Base-by-base conservation (phyloP, 441 rosid genomes). In the Syzygium syzygioides region DNA sequence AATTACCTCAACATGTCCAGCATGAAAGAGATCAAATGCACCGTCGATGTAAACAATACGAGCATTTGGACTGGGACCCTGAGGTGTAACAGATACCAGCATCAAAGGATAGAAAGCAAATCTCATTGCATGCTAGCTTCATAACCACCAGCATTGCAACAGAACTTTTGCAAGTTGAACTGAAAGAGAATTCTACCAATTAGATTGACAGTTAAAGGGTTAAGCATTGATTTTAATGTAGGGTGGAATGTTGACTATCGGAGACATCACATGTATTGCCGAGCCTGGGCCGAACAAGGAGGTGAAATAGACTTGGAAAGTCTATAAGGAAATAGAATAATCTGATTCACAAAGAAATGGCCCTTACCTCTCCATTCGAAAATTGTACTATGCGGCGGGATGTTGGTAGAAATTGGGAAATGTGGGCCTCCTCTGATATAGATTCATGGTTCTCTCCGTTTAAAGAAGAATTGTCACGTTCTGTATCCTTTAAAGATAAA, bases 1-100 rank as follows among this genome's bases (percentile, higher is more conserved):
- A 53, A 50, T 60, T 79, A 98, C 99, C 99, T 98, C 98, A 34
- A 97, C 99, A 90, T 98, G 99, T 89, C 99, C 99, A 79, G 99
- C 99, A 92, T 98, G 99, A 90, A 98, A 98, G 54, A 90, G 91
- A 90, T 90, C 91, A 83, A 90, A 90, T 62, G 91, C 91, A 32
- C 91, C 91, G 14, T 98, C 99, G 85, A 98, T 97, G 91, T 97
- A 98, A 48, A 98, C 94, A 56, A 98, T 91, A 57, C 94, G 94
- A 87, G 98, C 95, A 95, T 95, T 94, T 80, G 98, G 97, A 90
- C 96, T 94, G 83, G 99, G 98, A 62, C 96, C 98, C 99, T 98
- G 94, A 87, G 54, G 53, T 86, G 52, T n/a, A 15, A 64, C 68
- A 50, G 41, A n/a, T 71, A 52, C 55, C 83, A 86, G 25, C 56